phyloP scores from a whole-genome alignment of 169 alveolate species.

The Amoebophrya sp. region DNA sequence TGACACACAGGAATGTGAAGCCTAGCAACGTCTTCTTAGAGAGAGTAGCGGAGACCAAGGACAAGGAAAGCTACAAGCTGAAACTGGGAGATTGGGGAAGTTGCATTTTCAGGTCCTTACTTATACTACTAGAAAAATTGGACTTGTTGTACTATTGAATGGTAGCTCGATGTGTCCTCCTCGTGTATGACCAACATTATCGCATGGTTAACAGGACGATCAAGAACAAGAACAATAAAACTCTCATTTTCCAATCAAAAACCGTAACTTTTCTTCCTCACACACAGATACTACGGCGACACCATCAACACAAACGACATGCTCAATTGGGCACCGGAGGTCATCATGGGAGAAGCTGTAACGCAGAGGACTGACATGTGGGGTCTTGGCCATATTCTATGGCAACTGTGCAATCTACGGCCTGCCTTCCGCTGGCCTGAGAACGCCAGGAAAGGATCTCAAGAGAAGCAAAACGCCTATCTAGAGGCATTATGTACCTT shows the following conservation, averaged over 20 bases:
- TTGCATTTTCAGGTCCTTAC: not conserved
- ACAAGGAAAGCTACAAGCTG: not conserved
- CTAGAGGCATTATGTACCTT: not conserved
- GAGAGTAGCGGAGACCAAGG: not conserved
- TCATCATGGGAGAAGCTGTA: not conserved
- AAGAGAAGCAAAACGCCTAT: not conserved
- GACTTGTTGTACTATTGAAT: too few species aligned
- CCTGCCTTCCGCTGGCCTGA: not conserved
- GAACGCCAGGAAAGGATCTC: not conserved
- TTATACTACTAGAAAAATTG: too few species aligned
- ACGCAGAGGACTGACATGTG: not conserved
- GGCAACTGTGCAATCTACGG: not conserved
- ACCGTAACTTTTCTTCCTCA: too few species aligned
- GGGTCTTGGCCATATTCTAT: not conserved
- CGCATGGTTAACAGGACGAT: too few species aligned
- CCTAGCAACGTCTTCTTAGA: not conserved
- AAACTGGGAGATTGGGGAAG: not conserved
- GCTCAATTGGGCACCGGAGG: not conserved
- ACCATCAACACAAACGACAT: not conserved
- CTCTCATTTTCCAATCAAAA: too few species aligned
- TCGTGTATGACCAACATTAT: too few species aligned
- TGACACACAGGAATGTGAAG: not conserved
- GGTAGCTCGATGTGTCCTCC: too few species aligned
- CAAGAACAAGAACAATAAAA: too few species aligned
- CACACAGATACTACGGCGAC: not conserved